Evolutionary conservation across 805 yeast species (phyloP).

Genomic region (Suhomyces xylopsoci): DNA sequence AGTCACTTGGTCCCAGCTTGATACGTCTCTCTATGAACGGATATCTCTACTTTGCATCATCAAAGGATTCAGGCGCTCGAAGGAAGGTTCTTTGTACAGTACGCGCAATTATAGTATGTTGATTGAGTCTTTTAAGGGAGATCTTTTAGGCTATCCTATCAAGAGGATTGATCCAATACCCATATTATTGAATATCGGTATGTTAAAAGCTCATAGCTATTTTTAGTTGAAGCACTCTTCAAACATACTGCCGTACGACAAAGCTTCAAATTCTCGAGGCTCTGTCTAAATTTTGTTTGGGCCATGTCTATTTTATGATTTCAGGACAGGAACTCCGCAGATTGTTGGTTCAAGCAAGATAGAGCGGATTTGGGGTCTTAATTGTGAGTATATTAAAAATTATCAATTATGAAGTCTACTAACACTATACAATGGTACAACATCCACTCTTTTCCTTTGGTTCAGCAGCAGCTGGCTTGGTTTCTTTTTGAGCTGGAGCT

Average conservation of each 20-base stretch:
- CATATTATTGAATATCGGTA: constrained; percentile 1
- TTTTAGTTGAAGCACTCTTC: background rate
- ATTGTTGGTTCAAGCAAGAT: constrained; percentile 1
- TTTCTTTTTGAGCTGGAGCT: background rate
- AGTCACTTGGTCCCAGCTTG: background rate
- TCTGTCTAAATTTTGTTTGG: background rate
- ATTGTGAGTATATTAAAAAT: constrained; percentile 2
- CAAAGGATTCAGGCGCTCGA: background rate
- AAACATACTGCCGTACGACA: background rate
- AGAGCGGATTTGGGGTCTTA: constrained; percentile 2
- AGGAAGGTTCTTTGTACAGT: background rate
- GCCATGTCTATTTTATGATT: background rate
- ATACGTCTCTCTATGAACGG: background rate
- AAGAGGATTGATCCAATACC: constrained; percentile 8
- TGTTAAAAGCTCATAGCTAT: constrained; percentile 3
- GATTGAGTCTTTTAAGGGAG: background rate
- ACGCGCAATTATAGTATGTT: background rate
- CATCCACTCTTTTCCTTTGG: constrained; percentile 9
- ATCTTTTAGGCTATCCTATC: constrained; percentile 4
- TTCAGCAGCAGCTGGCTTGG: constrained; percentile 8
- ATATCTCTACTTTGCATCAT: background rate
- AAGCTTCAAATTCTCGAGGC: background rate
- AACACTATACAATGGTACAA: constrained; percentile 11
- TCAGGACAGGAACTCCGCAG: background rate
- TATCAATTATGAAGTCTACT: background rate